Evolutionary conservation across 2,329 filamentous ascomycete species (phyloP), one percentile per base, ranked within the genome.

Genomic region (Phialocephala subalpina): DNA sequence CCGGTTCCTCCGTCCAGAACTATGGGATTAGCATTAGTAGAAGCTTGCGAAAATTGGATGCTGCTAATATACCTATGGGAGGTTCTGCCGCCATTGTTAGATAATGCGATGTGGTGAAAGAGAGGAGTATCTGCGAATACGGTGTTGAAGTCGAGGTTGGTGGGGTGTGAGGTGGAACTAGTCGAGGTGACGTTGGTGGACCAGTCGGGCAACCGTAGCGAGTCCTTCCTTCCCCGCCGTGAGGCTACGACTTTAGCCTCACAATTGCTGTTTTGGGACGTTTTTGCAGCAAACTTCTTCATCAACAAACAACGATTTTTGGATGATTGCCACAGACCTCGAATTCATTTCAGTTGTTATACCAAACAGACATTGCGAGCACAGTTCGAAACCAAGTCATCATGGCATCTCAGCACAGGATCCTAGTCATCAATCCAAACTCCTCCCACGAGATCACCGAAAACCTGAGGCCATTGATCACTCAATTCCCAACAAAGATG

Each of bases 1-100:
- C 96, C 96, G 79, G 96, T 99, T 82, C 96, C 96, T 87, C 96
- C 96, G 86, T 99, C 96, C 87, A 99, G 95, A 79, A 99, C 96
- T 98, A 79, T 60, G 60, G 35, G 22, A 63, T 64, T 68, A 49
- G 55, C 27, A 58, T 76, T 63, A 76, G 72, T 63, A 69, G 38
- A 40, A 29, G 8, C 20, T 22, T 40, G 20, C n/a, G 25, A 20
- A 2, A 42, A 47, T 11, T 6, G 33, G 33, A 25, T 33, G 9
- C 18, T 14, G 49, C 9, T 55, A 12, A 61, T 22, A 25, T 76
- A 77, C 76, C 76, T 72, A 78, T 78, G 69, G 76, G 76, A 70
- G 76, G 70, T 69, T 78, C 75, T 57, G 75, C 75, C 59, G 75
- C 74, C 75, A 77, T 77, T 63, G 66, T 74, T 71, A 71, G 55